Evolutionary conservation across 495 filamentous ascomycete species (phyloP).

Genomic region (Penicillium riverlandense): DNA sequence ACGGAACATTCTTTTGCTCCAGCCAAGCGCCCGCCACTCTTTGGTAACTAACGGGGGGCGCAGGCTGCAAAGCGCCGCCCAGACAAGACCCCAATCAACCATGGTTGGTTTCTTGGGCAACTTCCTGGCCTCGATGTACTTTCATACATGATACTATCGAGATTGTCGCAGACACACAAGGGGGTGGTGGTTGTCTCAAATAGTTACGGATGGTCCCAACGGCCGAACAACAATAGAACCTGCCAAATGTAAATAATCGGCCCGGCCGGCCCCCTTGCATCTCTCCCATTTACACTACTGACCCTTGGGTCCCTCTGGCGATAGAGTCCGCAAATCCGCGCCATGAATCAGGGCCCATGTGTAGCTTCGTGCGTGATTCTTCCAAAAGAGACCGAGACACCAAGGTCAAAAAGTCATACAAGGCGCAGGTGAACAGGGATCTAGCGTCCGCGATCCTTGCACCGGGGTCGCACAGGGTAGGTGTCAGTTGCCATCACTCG

Average conservation of each 20-base stretch:
- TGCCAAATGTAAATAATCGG: background rate
- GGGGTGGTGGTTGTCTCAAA: background rate
- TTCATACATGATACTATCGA: too few relatives aligned
- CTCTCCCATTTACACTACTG: conserved; percentile 8
- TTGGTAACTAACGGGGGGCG: conserved; percentile 2
- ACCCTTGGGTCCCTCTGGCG: conserved; percentile 9
- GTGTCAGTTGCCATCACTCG: conserved; percentile 15
- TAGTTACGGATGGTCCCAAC: background rate
- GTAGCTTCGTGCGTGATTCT: conserved; percentile 4
- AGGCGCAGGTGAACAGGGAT: conserved; percentile 9
- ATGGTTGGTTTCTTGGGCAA: too few relatives aligned
- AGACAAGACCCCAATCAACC: conserved; percentile 10
- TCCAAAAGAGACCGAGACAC: conserved; percentile 15
- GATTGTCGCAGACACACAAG: too few relatives aligned
- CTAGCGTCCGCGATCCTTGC: conserved; percentile 5
- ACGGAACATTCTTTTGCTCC: background rate
- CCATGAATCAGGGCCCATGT: background rate
- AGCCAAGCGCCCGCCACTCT: conserved; percentile 8
- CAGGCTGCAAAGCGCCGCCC: conserved; percentile 5
- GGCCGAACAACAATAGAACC: too few relatives aligned
- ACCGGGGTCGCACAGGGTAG: conserved; percentile 11
- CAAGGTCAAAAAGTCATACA: conserved; percentile 10
- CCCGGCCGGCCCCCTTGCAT: conserved; percentile 18
- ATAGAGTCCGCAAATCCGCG: background rate
- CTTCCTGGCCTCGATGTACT: too few relatives aligned